Conservation (phyloP, 495 filamentous ascomycete species). For the Emericellopsis terricola region DNA sequence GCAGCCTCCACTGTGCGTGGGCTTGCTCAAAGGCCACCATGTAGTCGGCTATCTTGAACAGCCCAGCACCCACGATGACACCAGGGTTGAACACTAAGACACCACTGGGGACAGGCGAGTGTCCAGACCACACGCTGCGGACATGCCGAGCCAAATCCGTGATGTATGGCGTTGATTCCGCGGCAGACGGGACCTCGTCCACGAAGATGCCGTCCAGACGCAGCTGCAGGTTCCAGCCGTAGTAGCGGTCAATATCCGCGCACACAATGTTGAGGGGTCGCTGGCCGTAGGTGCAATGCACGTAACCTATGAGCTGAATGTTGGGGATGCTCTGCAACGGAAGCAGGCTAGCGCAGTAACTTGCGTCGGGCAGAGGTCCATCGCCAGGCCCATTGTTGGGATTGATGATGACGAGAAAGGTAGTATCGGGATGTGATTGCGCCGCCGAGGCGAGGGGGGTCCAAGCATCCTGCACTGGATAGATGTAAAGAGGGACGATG, state of each 20-base stretch:
- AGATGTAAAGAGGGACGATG: conserved; percentile 38
- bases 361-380: conserved; percentile 24
- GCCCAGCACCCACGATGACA: conserved; percentile 6
- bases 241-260: conserved; percentile 28
- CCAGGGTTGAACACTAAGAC: conserved; percentile 12
- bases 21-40: conserved; percentile 13
- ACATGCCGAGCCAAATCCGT: conserved; percentile 1
- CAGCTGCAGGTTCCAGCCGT: conserved; percentile 23
- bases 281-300: conserved; percentile 30
- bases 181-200: conserved; percentile 6
- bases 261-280: conserved; percentile 21
- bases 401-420: conserved; percentile 37
- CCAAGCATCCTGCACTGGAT: conserved; percentile 32
- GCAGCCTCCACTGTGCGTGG: conserved; percentile 5
- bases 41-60: conserved; percentile 9
- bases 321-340: conserved; percentile 25
- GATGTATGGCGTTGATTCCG: conserved; percentile 6
- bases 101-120: background rate
- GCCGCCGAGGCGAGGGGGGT: conserved; percentile 25
- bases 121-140: background rate
- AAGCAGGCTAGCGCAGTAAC: conserved; percentile 31
- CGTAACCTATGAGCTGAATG: conserved; percentile 35
- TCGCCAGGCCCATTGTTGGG: conserved; percentile 35
- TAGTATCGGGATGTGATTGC: conserved; percentile 20
- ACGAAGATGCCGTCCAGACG: conserved; percentile 10